Base-by-base conservation (phyloP, 2,329 filamentous ascomycete species). In the Orbilia quercus region DNA sequence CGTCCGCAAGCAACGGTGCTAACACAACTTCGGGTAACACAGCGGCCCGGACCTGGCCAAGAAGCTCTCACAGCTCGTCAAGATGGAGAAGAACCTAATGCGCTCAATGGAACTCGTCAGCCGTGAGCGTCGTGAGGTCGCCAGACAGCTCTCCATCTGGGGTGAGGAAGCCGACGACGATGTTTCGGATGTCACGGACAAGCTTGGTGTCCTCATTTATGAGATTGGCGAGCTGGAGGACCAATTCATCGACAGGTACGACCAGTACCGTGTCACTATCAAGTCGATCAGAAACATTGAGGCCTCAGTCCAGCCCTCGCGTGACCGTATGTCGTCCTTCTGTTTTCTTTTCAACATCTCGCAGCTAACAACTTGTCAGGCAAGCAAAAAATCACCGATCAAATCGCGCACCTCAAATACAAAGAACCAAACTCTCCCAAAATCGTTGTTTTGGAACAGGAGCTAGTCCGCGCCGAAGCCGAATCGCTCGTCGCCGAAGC, bases 71-170 rank as follows among this genome's bases (percentile, higher is more conserved):
- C 91, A 96, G 84, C 87, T 99, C 59, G 95, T 99, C 76, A 99
- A 99, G 88, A 99, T 99, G 95, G 95, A 99, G 84, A 99, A 99
- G 89, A 98, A 99, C 81, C 91, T 97, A 66, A 99, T 99, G 95
- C 92, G 95, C 82, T 97, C 92, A 81, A 89, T 98, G 86, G 95
- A 99, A 81, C 86, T 92, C 54, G 95, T 98, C 60, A 92, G 92
- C 48, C 90, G 92, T 79, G 95, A 99, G 85, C 89, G 95, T 78
- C 98, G 98, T 92, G 95, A 98, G 79, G 94, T 97, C 77, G 95
- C 95, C 80, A 92, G 97, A 92, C 95, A 99, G 93, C 87, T 99
- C 20, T 98, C 95, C 62, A 88, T 97, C 79, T 99, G 95, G 95
- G 95, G 95, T 76, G 95, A 99, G 82, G 88, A 85, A 72, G 93